Conservation (phyloP, 2,329 filamentous ascomycete species). For the Huntiella moniliformis region DNA sequence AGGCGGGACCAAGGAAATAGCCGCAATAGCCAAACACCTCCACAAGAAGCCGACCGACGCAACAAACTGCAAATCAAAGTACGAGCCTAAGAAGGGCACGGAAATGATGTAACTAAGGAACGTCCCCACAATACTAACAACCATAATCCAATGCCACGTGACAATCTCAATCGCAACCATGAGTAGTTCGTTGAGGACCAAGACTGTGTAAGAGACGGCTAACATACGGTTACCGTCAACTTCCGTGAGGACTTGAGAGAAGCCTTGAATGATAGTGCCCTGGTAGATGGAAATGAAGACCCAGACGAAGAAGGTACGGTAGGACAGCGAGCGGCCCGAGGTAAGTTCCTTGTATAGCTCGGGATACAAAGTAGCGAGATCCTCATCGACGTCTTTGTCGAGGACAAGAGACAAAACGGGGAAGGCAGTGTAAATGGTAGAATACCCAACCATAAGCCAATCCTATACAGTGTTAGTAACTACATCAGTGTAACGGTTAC, state of each 20-base stretch:
- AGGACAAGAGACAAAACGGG: slow-evolving; percentile 88
- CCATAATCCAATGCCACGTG: slow-evolving; percentile 92
- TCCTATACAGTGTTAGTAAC: slow-evolving; percentile 30
- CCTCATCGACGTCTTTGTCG: slow-evolving; percentile 88
- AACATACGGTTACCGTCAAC: slow-evolving; percentile 62
- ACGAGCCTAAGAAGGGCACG: slow-evolving; percentile 71
- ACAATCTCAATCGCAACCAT: slow-evolving; percentile 97
- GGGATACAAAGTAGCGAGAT: slow-evolving; percentile 82
- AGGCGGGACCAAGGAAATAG: slow-evolving; percentile 67
- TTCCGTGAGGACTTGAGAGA: slow-evolving; percentile 71
- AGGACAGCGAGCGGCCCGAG: slow-evolving; percentile 65
- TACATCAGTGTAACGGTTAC: not conserved
- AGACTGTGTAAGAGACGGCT: slow-evolving; percentile 73
- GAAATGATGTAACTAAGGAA: slow-evolving; percentile 62
- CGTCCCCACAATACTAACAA: slow-evolving; percentile 65
- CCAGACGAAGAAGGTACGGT: slow-evolving; percentile 94
- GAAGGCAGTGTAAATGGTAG: slow-evolving; percentile 83
- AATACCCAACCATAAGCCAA: slow-evolving; percentile 93
- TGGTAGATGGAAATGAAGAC: slow-evolving; percentile 90
- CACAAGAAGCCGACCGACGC: slow-evolving; percentile 68
- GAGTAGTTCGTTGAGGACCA: slow-evolving; percentile 83
- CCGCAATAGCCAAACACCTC: slow-evolving; percentile 63
- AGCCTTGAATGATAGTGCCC: slow-evolving; percentile 85
- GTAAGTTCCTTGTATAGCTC: slow-evolving; percentile 98
- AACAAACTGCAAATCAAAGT: slow-evolving; percentile 72